Evolutionary conservation across 2,329 filamentous ascomycete species (phyloP).

Genomic region (Trichoderma aggressivum): DNA sequence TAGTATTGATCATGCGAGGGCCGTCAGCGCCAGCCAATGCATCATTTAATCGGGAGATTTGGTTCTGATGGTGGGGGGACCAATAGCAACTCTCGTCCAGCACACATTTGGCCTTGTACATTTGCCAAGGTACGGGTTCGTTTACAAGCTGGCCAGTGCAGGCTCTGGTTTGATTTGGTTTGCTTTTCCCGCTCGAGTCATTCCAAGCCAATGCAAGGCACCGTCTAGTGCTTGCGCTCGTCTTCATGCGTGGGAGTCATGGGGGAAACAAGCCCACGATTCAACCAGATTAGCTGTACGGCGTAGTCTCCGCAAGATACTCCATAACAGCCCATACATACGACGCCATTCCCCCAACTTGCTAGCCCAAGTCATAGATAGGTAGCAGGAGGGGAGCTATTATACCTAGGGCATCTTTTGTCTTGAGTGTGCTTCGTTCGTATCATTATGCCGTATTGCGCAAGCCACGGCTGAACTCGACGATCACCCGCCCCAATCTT

Average conservation of each 20-base stretch:
- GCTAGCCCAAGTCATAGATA: not conserved
- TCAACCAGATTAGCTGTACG: not conserved
- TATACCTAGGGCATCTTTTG: not conserved
- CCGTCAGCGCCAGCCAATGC: not conserved
- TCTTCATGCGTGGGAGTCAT: not conserved
- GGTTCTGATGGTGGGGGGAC: not conserved
- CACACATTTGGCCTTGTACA: not conserved
- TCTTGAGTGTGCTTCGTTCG: not conserved
- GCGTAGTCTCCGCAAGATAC: not conserved
- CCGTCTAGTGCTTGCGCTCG: not conserved
- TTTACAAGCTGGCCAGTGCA: slow-evolving; percentile 13
- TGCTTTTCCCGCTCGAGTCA: not conserved
- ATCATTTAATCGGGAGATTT: not conserved
- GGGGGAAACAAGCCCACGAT: not conserved
- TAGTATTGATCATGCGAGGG: not conserved
- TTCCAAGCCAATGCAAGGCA: slow-evolving; percentile 10
- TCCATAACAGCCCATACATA: not conserved
- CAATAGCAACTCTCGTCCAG: not conserved
- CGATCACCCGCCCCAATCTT: slow-evolving; percentile 18
- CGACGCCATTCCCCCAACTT: not conserved
- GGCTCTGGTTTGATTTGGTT: not conserved
- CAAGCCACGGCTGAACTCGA: not conserved
- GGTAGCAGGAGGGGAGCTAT: not conserved
- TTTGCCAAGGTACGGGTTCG: not conserved
- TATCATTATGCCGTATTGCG: not conserved